phyloP scores from a whole-genome alignment of 169 alveolate species.

The Eimeria sp. region DNA sequence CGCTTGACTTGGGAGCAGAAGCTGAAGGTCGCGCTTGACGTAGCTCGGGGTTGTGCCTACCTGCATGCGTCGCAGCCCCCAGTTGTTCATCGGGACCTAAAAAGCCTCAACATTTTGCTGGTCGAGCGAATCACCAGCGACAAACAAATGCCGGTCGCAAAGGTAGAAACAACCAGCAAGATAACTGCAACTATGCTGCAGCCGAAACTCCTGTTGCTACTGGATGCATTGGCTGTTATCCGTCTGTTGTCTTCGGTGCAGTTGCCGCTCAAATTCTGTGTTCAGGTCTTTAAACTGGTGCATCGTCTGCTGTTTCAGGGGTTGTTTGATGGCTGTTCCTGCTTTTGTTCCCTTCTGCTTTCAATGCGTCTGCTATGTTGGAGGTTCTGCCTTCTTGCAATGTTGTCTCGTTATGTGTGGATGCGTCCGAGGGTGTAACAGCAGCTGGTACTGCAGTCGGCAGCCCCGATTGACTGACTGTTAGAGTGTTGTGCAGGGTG shows the following conservation, averaged over 20 bases:
- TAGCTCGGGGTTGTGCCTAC: constrained; percentile 94
- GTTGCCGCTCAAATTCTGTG: background rate
- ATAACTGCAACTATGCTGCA: background rate
- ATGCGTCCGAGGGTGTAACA: background rate
- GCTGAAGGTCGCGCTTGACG: constrained; percentile 90
- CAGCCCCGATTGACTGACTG: background rate
- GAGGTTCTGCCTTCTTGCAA: background rate
- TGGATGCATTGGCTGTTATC: background rate
- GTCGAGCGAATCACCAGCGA: constrained; percentile 84
- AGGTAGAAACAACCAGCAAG: constrained; percentile 37
- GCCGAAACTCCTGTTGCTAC: background rate
- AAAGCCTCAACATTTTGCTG: constrained; percentile 92
- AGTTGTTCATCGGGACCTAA: constrained; percentile 95
- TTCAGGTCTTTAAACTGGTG: background rate
- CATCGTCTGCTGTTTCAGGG: background rate
- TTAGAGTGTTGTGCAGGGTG: background rate
- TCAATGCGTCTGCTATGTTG: background rate
- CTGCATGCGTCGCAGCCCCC: constrained; percentile 92
- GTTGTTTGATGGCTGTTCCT: background rate
- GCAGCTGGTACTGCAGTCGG: background rate
- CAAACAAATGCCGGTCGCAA: constrained; percentile 74
- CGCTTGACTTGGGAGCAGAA: constrained; percentile 91
- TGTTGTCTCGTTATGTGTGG: background rate
- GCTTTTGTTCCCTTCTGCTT: background rate
- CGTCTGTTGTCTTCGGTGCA: background rate